A percentile compares a stretch with the other conserved stretches of the same genome.
phyloP scores from a whole-genome alignment of 306 rosid species.

The Lathyrus aphaca region DNA sequence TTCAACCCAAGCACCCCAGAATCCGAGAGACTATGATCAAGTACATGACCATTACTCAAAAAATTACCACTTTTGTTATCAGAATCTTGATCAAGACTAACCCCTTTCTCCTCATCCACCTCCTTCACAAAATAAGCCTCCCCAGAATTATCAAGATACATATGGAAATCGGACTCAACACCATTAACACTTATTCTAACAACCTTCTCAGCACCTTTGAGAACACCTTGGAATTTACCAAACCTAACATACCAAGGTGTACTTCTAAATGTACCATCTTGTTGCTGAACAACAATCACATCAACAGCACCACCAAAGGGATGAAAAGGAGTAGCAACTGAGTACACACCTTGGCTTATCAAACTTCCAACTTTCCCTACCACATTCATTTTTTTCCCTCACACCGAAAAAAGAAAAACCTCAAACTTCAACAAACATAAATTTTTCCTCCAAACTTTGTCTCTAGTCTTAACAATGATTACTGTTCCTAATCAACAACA shows the following conservation, averaged over 20 bases:
- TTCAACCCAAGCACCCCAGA: slow-evolving; percentile 53
- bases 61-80: slow-evolving; percentile 32
- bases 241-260: slow-evolving; percentile 96
- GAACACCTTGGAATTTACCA: slow-evolving; percentile 97
- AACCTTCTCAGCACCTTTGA: slow-evolving; percentile 84
- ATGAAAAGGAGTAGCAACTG: slow-evolving; percentile 96
- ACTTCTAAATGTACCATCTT: slow-evolving; percentile 87
- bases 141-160: slow-evolving; percentile 92
- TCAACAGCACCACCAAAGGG: slow-evolving; percentile 99
- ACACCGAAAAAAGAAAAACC: slow-evolving; percentile 15
- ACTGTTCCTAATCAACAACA: slow-evolving; percentile 40
- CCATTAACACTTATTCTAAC: slow-evolving; percentile 81
- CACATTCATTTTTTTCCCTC: slow-evolving; percentile 65
- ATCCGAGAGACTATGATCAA: slow-evolving; percentile 74
- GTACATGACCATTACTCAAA: slow-evolving; percentile 46
- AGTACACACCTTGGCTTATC: slow-evolving; percentile 85
- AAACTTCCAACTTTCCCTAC: slow-evolving; percentile 90
- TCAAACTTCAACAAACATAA: slow-evolving; percentile 41
- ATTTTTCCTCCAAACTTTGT: slow-evolving; percentile 38
- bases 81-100: slow-evolving; percentile 46
- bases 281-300: slow-evolving; percentile 94
- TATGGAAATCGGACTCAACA: slow-evolving; percentile 77
- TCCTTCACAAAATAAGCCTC: slow-evolving; percentile 91
- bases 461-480: slow-evolving; percentile 26
- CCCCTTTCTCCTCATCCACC: slow-evolving; percentile 53